Percentiles rank a stretch among this genome's conserved stretches.
Conservation (phyloP, 2,329 filamentous ascomycete species). For the Colletotrichum destructivum region DNA sequence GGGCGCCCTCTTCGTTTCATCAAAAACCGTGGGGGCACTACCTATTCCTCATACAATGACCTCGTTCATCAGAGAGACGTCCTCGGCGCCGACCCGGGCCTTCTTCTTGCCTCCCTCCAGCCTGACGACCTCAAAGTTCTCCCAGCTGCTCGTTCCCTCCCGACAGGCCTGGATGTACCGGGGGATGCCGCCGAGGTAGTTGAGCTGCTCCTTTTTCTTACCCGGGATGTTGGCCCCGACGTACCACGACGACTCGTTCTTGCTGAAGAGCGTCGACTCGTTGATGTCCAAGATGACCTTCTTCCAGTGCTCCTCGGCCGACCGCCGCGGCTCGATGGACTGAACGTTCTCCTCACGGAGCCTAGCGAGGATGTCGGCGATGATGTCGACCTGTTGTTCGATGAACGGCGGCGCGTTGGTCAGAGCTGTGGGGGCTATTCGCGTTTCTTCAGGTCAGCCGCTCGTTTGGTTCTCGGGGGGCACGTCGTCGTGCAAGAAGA, state of each 20-base stretch:
- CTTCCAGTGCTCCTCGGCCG: constrained; percentile 41
- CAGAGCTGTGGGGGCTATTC: constrained; percentile 43
- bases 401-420: constrained; percentile 42
- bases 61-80: not conserved
- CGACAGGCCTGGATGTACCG: constrained; percentile 40
- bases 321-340: constrained; percentile 40
- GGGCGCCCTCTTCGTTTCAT: not conserved
- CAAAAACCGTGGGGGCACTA: not conserved
- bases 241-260: constrained; percentile 45
- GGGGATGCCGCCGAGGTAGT: constrained; percentile 42
- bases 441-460: not conserved
- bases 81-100: too few relatives aligned
- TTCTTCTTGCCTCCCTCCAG: not conserved
- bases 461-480: not conserved
- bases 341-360: constrained; percentile 33
- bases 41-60: not conserved
- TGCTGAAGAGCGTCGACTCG: constrained; percentile 41
- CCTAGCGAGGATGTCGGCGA: constrained; percentile 35
- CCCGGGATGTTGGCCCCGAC: constrained; percentile 46
- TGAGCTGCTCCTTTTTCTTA: constrained; percentile 44
- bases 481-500: constrained; percentile 5
- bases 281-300: constrained; percentile 34
- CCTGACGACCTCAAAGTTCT: constrained; percentile 15
- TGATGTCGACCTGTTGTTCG: constrained; percentile 43
- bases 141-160: constrained; percentile 26